Base-by-base conservation (phyloP, 805 yeast genomes). In the Candida ulmi region DNA sequence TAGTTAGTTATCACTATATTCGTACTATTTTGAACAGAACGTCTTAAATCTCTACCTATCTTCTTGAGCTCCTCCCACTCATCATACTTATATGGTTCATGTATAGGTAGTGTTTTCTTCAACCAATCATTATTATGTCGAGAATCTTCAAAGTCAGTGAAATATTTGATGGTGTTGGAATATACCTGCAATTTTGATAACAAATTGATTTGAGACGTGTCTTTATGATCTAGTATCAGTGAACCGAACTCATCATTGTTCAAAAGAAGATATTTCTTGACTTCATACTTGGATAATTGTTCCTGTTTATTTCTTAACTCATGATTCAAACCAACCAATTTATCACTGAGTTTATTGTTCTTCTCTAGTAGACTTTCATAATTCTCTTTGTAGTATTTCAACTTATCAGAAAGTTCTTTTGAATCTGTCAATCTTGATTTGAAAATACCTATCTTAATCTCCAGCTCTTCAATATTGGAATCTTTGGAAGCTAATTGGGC, bases 181-280 rank as follows among this genome's bases (percentile, higher is more conserved):
- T 78, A 55, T 16, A 66, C 54, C 2, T 59, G 51, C 11, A 76
- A 65, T 49, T 76, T 78, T 26, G 71, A 70, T 0, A 72, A 47
- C 13, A 75, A 48, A 2, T 65, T 63, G 30, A 64, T 45, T 29
- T 61, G 63, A 3, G 57, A 62, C 4, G 58, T 52, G 30, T 51
- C 52, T 21, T 61, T 54, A 35, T 59, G 55, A 12, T 16, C 11
- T 8, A 28, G 7, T 6, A 61, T 41, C 9, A 68, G 42, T 26
- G 58, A 52, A 3, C 57, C 58, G 39, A 71, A 68, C 4, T 51
- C 51, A 2, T 60, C 58, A 25, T 54, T 52, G 18, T 48, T 46
- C 27, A 60, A n/a, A 8, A 51, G 18, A 18, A 45, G 47, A 17
- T 50, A 45, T 26, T 48, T 51, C 26, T 55, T 52, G 2, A 65